Base-by-base conservation (phyloP, 495 filamentous ascomycete genomes). In the Xylaria venustula region DNA sequence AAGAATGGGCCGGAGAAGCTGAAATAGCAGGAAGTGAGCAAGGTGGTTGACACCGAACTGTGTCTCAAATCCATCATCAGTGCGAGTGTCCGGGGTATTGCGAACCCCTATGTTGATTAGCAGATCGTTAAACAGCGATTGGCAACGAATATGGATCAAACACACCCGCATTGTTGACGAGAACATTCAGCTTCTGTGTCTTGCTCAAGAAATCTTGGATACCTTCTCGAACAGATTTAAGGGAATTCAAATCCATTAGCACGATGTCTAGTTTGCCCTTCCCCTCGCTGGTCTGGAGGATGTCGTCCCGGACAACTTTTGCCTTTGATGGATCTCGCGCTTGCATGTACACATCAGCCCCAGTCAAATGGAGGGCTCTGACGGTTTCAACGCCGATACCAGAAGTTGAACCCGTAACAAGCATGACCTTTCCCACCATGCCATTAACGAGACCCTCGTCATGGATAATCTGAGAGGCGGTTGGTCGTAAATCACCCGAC, bases 341-440 rank as follows among this genome's bases (percentile, higher is more conserved):
- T 2, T 75, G 73, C 3, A 81, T 66, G 63, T 71, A 83, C 2
- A 85, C 51, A 12, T 67, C 75, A 3, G 79, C 81, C 2, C 81
- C 82, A 0, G 82, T 84, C 11, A 67, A 54, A 34, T 62, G 58
- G 2, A 84, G 51, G 0, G 81, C 80, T n/a, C 74, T 66, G 11
- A 72, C 77, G 0, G 81, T 84, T 55, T 82, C 76, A 50, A 83
- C 65, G 2, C 83, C 83, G 41, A 86, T 80, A 7, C 83, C 83
- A 0, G 76, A 73, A 14, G 77, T 76, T 14, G 65, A 63, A 11
- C 83, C 82, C 1, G 81, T 84, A 37, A 85, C 72, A 30, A 85
- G 28, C 42, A 81, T 70, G 26, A 76, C 71, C 67, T 84, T 83
- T 54, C 67, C 78, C 0, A 25, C 42, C 12, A 79, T 62, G 23